Evolutionary conservation across 225 moss, liverwort and hornwort species (phyloP), one percentile per base, ranked within the genome.

Genomic region (Antitrichia curtipendula): DNA sequence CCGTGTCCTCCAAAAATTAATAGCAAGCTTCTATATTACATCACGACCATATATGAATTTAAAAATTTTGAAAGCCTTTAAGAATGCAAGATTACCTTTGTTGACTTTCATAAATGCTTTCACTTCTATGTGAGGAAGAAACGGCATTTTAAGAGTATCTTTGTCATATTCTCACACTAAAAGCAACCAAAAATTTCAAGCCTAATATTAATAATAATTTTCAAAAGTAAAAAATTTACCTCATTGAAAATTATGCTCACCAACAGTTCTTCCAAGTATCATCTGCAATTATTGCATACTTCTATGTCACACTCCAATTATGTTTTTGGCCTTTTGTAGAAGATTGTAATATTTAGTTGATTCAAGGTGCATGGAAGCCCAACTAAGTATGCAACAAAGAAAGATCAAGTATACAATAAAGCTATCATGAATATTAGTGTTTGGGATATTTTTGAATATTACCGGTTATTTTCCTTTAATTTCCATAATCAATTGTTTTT

Each of bases 281-380:
- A 1, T 13, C 14, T 40, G 5, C 41, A 14, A 41, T 15, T 41
- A 24, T 70, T 70, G 1, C 8, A 41, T 5, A 25, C 25, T 14
- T 25, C 8, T 21, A 8, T 24, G 14, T 8, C 1, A 1, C 13
- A 22, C 38, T 13, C 12, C 12, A 68, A 38, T 20, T 38, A 22
- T 23, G 21, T 12, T 22, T 6, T 0, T 49, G 0, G 3, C 1
- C 7, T 68, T 38, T 2, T 13, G 13, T 2, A 1, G 0, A 40
- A 68, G 2, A 68, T 16, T 43, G 43, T 9, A 71, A 71, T 3
- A 16, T 43, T 71, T 28, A 6, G 2, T 28, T 43, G 16, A 27
- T 6, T 71, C 27, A 16, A 43, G 9, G 3, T 16, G 16, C 8
- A 40, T 24, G 8, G 14, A 69, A 24, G 24, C 41, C 9, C 16